phyloP scores from a whole-genome alignment of 2,329 filamentous ascomycete genomes.

The Colletotrichum karsti region DNA sequence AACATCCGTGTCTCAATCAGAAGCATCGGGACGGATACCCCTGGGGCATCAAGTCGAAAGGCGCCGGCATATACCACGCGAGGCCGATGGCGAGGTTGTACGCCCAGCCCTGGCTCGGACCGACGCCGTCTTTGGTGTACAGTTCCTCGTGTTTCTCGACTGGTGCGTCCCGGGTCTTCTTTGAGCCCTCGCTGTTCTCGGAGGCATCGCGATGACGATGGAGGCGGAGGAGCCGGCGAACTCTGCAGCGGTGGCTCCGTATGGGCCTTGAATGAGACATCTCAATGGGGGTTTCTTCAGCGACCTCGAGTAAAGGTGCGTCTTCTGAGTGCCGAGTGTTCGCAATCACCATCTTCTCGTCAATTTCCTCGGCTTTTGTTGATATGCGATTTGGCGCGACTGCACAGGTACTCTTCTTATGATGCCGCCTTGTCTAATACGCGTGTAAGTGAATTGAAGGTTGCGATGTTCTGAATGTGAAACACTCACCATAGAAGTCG shows the following conservation, averaged over 20 bases:
- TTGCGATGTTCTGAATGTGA: not conserved
- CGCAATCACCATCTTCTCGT: not conserved
- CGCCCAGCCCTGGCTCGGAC: not conserved
- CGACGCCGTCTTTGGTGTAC: not conserved
- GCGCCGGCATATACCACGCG: not conserved
- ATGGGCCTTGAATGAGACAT: not conserved
- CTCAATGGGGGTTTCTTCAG: not conserved
- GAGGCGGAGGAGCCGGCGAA: not conserved
- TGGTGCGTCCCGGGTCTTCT: not conserved
- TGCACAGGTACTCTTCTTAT: not conserved
- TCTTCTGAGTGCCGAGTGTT: not conserved
- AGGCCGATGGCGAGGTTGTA: not conserved
- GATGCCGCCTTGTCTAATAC: not conserved
- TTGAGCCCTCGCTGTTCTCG: not conserved
- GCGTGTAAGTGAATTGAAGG: not conserved
- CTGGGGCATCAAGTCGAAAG: conserved; percentile 3
- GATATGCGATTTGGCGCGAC: not conserved
- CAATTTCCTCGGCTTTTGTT: not conserved
- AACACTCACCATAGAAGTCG: not conserved
- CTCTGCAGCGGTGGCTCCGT: not conserved
- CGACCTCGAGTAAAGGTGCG: not conserved
- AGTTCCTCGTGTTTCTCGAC: not conserved
- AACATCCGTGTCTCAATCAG: not conserved
- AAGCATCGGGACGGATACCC: not conserved
- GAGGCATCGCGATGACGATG: not conserved